phyloP scores from a whole-genome alignment of 805 yeast species.

The Saturnispora serradocipensis region DNA sequence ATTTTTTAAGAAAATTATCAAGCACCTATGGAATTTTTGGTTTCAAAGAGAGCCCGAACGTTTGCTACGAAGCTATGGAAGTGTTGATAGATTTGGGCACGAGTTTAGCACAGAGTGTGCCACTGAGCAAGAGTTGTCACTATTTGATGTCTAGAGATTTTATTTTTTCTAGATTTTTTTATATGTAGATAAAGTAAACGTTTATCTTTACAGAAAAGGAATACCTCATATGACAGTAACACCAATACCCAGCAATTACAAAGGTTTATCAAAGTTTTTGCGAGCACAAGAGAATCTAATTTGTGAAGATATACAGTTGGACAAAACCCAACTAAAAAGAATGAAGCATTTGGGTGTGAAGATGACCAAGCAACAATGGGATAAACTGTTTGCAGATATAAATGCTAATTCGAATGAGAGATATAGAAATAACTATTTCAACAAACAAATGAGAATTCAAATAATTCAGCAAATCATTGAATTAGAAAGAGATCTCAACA shows the following conservation, averaged over 20 bases:
- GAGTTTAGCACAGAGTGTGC: slow-evolving; percentile 1
- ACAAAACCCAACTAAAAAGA: slow-evolving; percentile 10
- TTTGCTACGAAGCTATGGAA: background rate
- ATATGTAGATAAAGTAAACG: background rate
- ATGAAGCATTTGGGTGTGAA: slow-evolving; percentile 8
- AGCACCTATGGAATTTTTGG: slow-evolving; percentile 3
- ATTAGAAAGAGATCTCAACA: slow-evolving; percentile 15
- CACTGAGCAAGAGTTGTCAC: slow-evolving; percentile 5
- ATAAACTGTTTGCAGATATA: background rate
- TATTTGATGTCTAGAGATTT: background rate
- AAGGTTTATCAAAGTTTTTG: slow-evolving; percentile 20
- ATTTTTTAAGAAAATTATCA: slow-evolving; percentile 6
- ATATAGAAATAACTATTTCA: slow-evolving; percentile 19
- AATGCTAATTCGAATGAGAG: slow-evolving; percentile 10
- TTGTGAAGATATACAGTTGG: slow-evolving; percentile 14
- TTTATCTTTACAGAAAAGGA: too few relatives aligned
- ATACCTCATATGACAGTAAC: background rate
- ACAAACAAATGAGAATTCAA: slow-evolving; percentile 25
- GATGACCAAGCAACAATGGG: slow-evolving; percentile 8
- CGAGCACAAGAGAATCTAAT: slow-evolving; percentile 18
- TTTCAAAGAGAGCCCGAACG: background rate
- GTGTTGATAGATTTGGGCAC: slow-evolving; percentile 8
- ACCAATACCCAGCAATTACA: slow-evolving; percentile 16
- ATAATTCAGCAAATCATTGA: slow-evolving; percentile 23
- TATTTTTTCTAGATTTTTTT: background rate